Percentiles rank a stretch among this genome's conserved stretches.
These are phyloP conservation scores for Cadophora malorum DNA, from an alignment of 2,329 filamentous ascomycete species.

Conservation along the genomic window DNA sequence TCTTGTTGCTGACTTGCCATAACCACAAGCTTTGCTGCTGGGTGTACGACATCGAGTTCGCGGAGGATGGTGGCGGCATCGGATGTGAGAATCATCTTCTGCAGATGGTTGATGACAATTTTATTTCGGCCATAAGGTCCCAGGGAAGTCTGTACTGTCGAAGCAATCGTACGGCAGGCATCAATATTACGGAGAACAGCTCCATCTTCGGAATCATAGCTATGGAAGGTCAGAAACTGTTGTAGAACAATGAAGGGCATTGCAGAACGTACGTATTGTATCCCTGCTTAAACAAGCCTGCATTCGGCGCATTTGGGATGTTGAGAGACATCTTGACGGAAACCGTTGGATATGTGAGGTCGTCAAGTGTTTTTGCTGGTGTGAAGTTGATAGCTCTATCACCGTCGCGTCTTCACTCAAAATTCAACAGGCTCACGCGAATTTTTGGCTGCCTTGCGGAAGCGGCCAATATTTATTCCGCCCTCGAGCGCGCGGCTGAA, in stretches of 20 bases:
- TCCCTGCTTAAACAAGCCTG: conserved; percentile 83
- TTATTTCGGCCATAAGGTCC: conserved; percentile 99
- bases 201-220: conserved; percentile 99
- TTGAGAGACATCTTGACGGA: conserved; percentile 81
- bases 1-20: conserved; percentile 99
- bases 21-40: conserved; percentile 94
- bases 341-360: conserved; percentile 8
- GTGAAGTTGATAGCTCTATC: conserved; percentile 6
- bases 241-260: background rate
- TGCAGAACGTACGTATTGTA: conserved; percentile 66
- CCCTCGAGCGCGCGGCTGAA: background rate
- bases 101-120: conserved; percentile 99
- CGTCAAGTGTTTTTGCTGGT: conserved; percentile 25
- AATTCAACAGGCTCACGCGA: conserved; percentile 22
- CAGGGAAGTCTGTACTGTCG: conserved; percentile 95
- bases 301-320: conserved; percentile 91
- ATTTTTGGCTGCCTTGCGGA: conserved; percentile 10
- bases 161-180: conserved; percentile 93
- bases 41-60: conserved; percentile 97
- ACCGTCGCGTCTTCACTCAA: conserved; percentile 29
- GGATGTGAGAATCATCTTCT: conserved; percentile 99
- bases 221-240: conserved; percentile 53
- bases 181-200: conserved; percentile 98
- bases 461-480: no score
- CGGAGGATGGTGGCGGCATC: conserved; percentile 97